A percentile compares a stretch with the other conserved stretches of the same genome.
Conservation (phyloP, 768 basidiomycete genomes). For the Calocybe cyanea region DNA sequence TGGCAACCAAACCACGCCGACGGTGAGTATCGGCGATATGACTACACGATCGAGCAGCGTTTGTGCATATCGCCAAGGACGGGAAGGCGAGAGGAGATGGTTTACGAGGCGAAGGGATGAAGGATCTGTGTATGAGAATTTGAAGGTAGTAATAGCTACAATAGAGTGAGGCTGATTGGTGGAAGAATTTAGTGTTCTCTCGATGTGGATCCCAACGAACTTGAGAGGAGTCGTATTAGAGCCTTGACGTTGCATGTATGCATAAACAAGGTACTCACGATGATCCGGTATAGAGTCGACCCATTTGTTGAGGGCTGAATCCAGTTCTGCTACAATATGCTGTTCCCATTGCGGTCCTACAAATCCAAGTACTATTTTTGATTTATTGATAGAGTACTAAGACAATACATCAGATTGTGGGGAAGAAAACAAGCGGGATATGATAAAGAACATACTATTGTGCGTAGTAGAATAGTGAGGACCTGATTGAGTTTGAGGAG, state of each 20-base stretch:
- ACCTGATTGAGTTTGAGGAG: conserved; percentile 61
- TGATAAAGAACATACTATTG: conserved; percentile 47
- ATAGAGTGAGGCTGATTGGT: conserved; percentile 60
- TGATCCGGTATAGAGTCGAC: conserved; percentile 62
- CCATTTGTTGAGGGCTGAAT: conserved; percentile 72
- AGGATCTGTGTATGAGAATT: conserved; percentile 76
- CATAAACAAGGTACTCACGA: conserved; percentile 29
- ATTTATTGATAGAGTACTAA: conserved; percentile 83
- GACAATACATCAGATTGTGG: neutral
- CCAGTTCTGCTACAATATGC: conserved; percentile 63
- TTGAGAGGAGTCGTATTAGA: conserved; percentile 13
- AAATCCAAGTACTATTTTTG: conserved; percentile 60
- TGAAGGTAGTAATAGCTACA: conserved; percentile 52
- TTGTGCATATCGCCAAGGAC: conserved; percentile 71
- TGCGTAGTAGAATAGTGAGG: conserved; percentile 57
- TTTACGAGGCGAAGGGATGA: conserved; percentile 58
- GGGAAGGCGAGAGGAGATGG: conserved; percentile 51
- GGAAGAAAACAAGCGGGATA: neutral
- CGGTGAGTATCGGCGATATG: conserved; percentile 68
- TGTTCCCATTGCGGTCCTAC: conserved; percentile 65
- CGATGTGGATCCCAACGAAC: conserved; percentile 54
- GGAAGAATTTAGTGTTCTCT: conserved; percentile 42
- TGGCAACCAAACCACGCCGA: conserved; percentile 25
- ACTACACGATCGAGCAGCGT: conserved; percentile 78
- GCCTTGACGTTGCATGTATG: neutral